These are phyloP conservation scores for Trichosporon coremiiforme DNA, from an alignment of 1,284 basidiomycete species.

Conservation along the genomic window DNA sequence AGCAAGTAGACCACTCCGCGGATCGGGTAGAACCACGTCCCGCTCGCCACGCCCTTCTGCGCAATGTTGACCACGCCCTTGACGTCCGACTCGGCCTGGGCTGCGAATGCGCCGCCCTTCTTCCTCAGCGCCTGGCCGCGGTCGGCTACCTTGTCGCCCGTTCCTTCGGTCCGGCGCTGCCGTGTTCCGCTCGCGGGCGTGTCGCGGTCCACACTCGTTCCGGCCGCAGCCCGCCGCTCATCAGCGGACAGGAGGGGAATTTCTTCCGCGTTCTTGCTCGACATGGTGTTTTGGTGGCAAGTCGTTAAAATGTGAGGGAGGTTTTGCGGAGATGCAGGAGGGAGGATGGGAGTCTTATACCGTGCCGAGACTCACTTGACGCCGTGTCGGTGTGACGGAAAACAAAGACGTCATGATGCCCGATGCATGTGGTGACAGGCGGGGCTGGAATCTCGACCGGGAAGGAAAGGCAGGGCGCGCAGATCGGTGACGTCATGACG, in stretches of 20 bases:
- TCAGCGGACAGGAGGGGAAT: constrained; percentile 8
- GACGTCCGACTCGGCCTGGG: constrained; percentile 46
- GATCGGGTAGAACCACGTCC: constrained; percentile 58
- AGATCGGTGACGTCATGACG: constrained; percentile 5
- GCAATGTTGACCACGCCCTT: constrained; percentile 41
- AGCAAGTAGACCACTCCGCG: constrained; percentile 55
- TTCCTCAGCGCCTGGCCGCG: not conserved
- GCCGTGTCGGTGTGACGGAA: not conserved
- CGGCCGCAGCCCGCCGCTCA: not conserved
- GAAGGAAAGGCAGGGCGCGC: not conserved
- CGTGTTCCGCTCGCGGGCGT: constrained; percentile 1
- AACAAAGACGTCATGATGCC: not conserved
- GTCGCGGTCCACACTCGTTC: not conserved
- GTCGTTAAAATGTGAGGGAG: not conserved
- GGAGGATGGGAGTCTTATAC: not conserved
- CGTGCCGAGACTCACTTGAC: not conserved
- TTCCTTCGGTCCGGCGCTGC: not conserved
- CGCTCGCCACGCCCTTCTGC: constrained; percentile 52
- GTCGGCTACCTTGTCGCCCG: constrained; percentile 7
- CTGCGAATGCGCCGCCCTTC: constrained; percentile 26
- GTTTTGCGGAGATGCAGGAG: not conserved
- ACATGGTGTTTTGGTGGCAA: not conserved
- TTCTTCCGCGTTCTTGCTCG: not conserved
- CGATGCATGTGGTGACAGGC: not conserved
- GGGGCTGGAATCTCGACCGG: not conserved